phyloP scores from a whole-genome alignment of 176 grass and related monocot species.

The Aegilops bicornis region DNA sequence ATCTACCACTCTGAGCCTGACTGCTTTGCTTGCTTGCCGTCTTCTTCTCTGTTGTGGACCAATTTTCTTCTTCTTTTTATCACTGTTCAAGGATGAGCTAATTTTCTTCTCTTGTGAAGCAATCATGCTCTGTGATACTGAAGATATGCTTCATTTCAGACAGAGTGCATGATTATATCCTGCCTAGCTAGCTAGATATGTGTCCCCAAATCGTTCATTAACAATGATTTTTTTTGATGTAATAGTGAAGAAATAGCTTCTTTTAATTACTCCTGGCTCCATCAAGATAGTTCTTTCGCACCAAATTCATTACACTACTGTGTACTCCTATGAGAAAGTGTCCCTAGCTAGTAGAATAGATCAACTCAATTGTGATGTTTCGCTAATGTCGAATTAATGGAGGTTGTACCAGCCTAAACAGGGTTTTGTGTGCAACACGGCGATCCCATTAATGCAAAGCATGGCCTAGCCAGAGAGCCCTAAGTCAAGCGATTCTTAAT shows the following conservation, averaged over 20 bases:
- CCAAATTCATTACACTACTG: neutral
- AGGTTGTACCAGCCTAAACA: constrained; percentile 1
- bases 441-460: constrained; percentile 4
- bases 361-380: neutral
- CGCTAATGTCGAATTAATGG: constrained; percentile 1
- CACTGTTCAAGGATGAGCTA: neutral
- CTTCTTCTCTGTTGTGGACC: neutral
- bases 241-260: neutral
- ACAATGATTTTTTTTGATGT: neutral
- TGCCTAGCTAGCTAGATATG: neutral
- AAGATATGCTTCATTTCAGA: neutral
- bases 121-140: neutral
- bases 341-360: neutral
- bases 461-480: constrained; percentile 7
- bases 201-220: neutral
- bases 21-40: neutral
- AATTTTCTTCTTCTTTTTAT: neutral
- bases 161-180: neutral
- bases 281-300: constrained; percentile 12
- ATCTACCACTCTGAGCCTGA: neutral
- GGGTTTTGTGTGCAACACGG: neutral
- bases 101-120: neutral
- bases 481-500: constrained; percentile 29
- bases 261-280: neutral
- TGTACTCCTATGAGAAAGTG: neutral